Base-by-base conservation (phyloP, 2,329 filamentous ascomycete species). In the Colletotrichum sp. region DNA sequence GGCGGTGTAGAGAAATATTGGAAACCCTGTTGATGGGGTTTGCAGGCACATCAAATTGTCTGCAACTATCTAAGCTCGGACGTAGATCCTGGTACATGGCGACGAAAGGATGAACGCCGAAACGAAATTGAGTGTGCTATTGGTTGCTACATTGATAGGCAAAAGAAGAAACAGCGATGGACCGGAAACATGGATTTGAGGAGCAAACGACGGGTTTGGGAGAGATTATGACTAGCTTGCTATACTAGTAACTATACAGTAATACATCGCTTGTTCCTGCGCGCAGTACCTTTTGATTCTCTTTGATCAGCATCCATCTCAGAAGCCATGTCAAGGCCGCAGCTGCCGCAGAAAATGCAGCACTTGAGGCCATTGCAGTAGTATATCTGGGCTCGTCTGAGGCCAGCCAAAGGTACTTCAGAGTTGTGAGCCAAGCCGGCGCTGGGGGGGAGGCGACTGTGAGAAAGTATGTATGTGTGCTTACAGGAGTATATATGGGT, bases 321-420 rank as follows among this genome's bases (percentile, higher is more conserved):
- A 77, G 61, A 18, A 76, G 11, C 76, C 76, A 77, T n/a, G 74
- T 76, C 18, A 70, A 16, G 16, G 69, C n/a, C 1, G 65, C 82
- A 78, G 33, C 78, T 80, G 31, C 77, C 72, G 21, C 51, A 6
- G 76, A 72, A 51, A 77, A 76, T 11, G 54, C 76, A 13, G 72
- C 76, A 59, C 76, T 77, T 13, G 70, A 59, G 13, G 54, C 51
- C 74, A 78, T 77, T 29, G 76, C 69, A 13, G 68, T 73, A 11
- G 75, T 65, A 55, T 77, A 79, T 18, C 64, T 29, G 15, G 51
- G 64, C 12, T 67, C 70, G 13, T 72, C 70, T 2, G 64, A 64
- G 13, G 38, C 16, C 15, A 58, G 70, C 70, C 70, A 68, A 9
- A 72, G 58, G 15, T 72, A 72, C 69, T 72, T 15, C 16, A 21